Evolutionary conservation across 441 rosid species (phyloP).

Genomic region (Eruca vesicaria): DNA sequence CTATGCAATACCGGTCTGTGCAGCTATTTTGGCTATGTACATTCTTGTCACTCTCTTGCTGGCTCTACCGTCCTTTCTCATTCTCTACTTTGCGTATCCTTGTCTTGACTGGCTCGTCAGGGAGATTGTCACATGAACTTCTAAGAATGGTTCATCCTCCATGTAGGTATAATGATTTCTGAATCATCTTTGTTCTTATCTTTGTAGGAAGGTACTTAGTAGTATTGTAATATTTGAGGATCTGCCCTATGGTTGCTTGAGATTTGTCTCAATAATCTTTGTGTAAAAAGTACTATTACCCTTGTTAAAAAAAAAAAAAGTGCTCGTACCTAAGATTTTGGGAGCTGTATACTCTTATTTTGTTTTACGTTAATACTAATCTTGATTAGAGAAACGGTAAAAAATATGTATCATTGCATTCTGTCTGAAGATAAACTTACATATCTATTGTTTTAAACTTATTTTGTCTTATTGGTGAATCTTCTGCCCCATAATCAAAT

Average conservation of each 20-base stretch:
- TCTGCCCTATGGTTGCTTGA: background rate
- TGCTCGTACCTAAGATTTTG: no score
- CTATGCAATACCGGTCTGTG: slow-evolving; percentile 72
- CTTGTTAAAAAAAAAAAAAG: no score
- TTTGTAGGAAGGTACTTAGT: slow-evolving; percentile 10
- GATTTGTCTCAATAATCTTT: slow-evolving; percentile 11
- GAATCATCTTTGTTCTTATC: no score
- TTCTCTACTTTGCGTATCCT: slow-evolving; percentile 75
- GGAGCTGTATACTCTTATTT: no score
- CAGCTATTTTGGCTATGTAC: slow-evolving; percentile 63
- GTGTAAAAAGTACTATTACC: background rate
- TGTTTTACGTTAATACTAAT: background rate
- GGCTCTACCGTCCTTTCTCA: slow-evolving; percentile 67
- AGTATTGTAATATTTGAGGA: slow-evolving; percentile 11
- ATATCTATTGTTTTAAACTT: background rate
- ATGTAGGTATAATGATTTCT: slow-evolving; percentile 7
- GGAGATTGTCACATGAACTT: slow-evolving; percentile 55
- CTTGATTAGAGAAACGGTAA: background rate
- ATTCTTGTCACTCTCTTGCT: slow-evolving; percentile 57
- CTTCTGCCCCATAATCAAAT: no score
- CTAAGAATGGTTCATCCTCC: slow-evolving; percentile 34
- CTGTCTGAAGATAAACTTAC: no score
- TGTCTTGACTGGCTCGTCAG: slow-evolving; percentile 78
- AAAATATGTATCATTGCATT: no score
- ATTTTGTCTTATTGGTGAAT: no score